These are phyloP conservation scores for Mortierella sp. DNA, from an alignment of 371 early-diverging fungal species.

Conservation along the genomic window DNA sequence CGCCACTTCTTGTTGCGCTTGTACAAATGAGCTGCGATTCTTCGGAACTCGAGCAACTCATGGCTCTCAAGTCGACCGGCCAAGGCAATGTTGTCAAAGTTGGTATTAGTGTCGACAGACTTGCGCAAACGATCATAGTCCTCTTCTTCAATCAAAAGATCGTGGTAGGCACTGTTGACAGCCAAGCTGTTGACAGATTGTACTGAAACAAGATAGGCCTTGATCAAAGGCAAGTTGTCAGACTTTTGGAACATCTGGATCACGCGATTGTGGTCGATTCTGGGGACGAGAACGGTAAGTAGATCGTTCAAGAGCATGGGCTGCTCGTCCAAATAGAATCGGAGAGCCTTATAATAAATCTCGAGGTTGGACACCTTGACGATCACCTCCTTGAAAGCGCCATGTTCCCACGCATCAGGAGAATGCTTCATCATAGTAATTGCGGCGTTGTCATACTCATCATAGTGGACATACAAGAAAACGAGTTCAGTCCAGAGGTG, in stretches of 20 bases:
- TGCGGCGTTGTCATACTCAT: slow-evolving; percentile 97
- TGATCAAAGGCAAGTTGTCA: slow-evolving; percentile 96
- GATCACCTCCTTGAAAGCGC: slow-evolving; percentile 94
- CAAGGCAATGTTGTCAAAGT: slow-evolving; percentile 92
- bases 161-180: slow-evolving; percentile 95
- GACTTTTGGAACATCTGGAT: slow-evolving; percentile 96
- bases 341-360: slow-evolving; percentile 96
- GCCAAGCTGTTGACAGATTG: slow-evolving; percentile 92
- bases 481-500: slow-evolving; percentile 98
- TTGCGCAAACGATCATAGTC: slow-evolving; percentile 92
- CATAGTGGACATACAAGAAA: slow-evolving; percentile 97
- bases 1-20: slow-evolving; percentile 95
- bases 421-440: slow-evolving; percentile 95
- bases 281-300: slow-evolving; percentile 86
- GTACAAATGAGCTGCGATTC: slow-evolving; percentile 96
- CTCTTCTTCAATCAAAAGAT: slow-evolving; percentile 96
- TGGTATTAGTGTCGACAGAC: slow-evolving; percentile 91
- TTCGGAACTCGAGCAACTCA: slow-evolving; percentile 95
- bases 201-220: slow-evolving; percentile 91
- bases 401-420: slow-evolving; percentile 94
- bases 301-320: slow-evolving; percentile 94
- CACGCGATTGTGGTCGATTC: slow-evolving; percentile 96
- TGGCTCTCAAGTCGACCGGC: slow-evolving; percentile 95
- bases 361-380: slow-evolving; percentile 97
- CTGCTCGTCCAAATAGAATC: slow-evolving; percentile 96